Evolutionary conservation across 2,329 filamentous ascomycete species (phyloP).

Genomic region (Xylaria sp.): DNA sequence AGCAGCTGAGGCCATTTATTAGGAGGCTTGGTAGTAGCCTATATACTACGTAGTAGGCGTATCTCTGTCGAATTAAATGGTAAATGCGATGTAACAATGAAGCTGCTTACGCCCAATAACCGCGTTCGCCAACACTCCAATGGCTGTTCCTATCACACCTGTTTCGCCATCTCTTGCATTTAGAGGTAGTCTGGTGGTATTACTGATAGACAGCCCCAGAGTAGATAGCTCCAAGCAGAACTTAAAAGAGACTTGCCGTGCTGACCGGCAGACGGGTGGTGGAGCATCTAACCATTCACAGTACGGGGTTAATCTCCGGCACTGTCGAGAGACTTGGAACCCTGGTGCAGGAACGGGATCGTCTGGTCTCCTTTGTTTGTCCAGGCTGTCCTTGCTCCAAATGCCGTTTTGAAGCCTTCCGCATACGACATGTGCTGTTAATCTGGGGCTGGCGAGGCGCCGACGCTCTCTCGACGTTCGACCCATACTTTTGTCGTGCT

Average conservation of each 20-base stretch:
- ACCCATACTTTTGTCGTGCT: slow-evolving; percentile 1
- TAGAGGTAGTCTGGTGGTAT: not conserved
- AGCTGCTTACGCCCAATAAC: slow-evolving; percentile 15
- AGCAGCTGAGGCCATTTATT: slow-evolving; percentile 31
- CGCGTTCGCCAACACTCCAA: slow-evolving; percentile 2
- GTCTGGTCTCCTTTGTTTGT: slow-evolving; percentile 3
- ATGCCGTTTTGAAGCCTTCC: slow-evolving; percentile 21
- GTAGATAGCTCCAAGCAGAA: slow-evolving; percentile 16
- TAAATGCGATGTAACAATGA: slow-evolving; percentile 23
- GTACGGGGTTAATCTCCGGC: not conserved
- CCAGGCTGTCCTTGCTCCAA: slow-evolving; percentile 8
- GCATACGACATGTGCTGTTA: slow-evolving; percentile 22
- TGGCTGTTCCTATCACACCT: slow-evolving; percentile 18
- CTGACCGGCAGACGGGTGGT: slow-evolving; percentile 31
- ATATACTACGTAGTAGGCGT: not conserved
- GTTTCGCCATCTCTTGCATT: slow-evolving; percentile 32
- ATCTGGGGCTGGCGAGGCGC: not conserved
- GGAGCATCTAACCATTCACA: slow-evolving; percentile 13
- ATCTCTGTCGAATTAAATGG: slow-evolving; percentile 6
- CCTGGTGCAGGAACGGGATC: not conserved
- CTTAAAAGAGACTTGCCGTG: slow-evolving; percentile 21
- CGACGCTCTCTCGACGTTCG: not conserved
- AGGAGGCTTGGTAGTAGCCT: slow-evolving; percentile 18
- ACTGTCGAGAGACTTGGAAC: slow-evolving; percentile 24
- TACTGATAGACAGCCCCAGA: not conserved